Conservation (phyloP, 2,329 filamentous ascomycete genomes). For the Aureobasidium sp. region DNA sequence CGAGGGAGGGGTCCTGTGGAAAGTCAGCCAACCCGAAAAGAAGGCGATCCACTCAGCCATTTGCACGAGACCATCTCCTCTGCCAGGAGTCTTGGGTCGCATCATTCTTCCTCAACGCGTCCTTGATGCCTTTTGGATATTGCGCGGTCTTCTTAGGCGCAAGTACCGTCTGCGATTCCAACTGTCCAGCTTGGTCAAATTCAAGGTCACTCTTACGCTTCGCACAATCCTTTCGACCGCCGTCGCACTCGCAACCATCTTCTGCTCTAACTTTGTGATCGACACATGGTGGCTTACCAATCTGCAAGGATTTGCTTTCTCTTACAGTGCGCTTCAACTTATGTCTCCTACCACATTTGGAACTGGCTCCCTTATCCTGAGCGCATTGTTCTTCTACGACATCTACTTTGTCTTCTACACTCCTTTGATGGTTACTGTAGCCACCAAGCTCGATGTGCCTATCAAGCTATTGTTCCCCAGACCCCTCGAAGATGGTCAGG, state of each 20-base stretch:
- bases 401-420: conserved; percentile 89
- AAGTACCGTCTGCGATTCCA: conserved; percentile 48
- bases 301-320: conserved; percentile 77
- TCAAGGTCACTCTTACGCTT: conserved; percentile 44
- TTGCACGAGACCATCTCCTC: conserved; percentile 34
- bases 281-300: conserved; percentile 72
- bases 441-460: conserved; percentile 80
- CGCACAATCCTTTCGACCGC: conserved; percentile 50
- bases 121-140: conserved; percentile 36
- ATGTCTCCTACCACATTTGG: conserved; percentile 84
- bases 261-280: conserved; percentile 55
- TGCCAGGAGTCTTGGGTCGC: conserved; percentile 42
- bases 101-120: conserved; percentile 36
- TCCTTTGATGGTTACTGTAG: conserved; percentile 80
- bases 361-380: conserved; percentile 69
- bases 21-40: conserved; percentile 16
- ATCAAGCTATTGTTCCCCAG: conserved; percentile 83
- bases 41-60: conserved; percentile 2
- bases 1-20: conserved; percentile 41
- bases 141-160: conserved; percentile 40
- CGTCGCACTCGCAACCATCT: conserved; percentile 45
- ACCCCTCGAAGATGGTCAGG: conserved; percentile 43
- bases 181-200: conserved; percentile 23
- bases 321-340: conserved; percentile 70
- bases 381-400: conserved; percentile 85